These are phyloP conservation scores for Hordeum marinum DNA, from an alignment of 176 grass and related monocot genomes.

Conservation along the genomic window DNA sequence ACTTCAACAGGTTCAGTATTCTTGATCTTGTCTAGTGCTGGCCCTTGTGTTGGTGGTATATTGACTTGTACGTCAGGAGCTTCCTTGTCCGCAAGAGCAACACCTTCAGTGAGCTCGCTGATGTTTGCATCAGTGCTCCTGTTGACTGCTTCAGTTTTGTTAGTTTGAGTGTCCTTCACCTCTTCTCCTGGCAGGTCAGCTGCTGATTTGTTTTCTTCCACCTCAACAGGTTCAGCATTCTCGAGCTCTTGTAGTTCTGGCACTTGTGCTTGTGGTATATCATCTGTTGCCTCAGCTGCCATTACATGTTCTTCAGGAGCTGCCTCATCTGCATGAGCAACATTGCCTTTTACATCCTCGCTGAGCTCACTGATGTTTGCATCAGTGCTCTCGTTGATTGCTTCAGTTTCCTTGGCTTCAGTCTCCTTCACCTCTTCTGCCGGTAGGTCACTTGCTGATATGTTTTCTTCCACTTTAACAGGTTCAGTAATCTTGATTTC, in stretches of 20 bases:
- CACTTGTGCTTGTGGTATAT: slow-evolving; percentile 8
- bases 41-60: not conserved
- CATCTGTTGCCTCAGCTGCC: not conserved
- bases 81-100: not conserved
- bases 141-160: not conserved
- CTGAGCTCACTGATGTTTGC: not conserved
- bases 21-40: slow-evolving; percentile 25
- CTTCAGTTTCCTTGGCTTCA: slow-evolving; percentile 21
- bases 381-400: slow-evolving; percentile 3
- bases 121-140: not conserved
- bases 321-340: not conserved
- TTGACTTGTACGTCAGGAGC: not conserved
- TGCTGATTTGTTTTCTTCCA: slow-evolving; percentile 3
- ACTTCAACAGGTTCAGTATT: slow-evolving; percentile 14
- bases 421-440: slow-evolving; percentile 2
- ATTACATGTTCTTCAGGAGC: not conserved
- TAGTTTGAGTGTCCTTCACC: not conserved
- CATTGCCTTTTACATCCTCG: not conserved
- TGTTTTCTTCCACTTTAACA: not conserved
- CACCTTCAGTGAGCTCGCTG: slow-evolving; percentile 1
- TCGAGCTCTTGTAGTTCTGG: slow-evolving; percentile 17
- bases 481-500: not conserved
- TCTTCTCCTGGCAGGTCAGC: not conserved
- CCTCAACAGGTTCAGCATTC: slow-evolving; percentile 3
- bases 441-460: not conserved